Evolutionary conservation across 768 basidiomycete species (phyloP).

Genomic region (Kwoniella heveanensis): DNA sequence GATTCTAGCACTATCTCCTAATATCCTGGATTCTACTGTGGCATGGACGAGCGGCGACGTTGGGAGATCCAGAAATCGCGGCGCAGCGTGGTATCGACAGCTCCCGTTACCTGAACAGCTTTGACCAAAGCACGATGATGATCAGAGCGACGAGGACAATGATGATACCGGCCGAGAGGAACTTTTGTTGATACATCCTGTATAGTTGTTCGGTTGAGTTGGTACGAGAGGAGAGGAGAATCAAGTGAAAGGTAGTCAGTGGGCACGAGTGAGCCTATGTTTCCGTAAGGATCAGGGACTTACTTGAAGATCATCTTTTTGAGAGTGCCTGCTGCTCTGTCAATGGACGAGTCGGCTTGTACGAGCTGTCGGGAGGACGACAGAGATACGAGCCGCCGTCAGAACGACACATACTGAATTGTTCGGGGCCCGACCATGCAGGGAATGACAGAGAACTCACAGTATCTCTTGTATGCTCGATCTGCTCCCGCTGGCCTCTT

Average conservation of each 20-base stretch:
- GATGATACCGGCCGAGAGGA: slow-evolving; percentile 84
- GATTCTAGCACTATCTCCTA: too few species aligned
- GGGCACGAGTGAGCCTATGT: slow-evolving; percentile 13
- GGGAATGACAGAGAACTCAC: slow-evolving; percentile 59
- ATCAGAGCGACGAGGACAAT: slow-evolving; percentile 81
- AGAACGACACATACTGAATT: too few species aligned
- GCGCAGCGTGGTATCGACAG: not conserved
- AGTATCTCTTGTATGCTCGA: slow-evolving; percentile 87
- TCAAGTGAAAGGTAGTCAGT: slow-evolving; percentile 14
- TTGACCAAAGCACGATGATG: slow-evolving; percentile 51
- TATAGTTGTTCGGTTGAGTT: too few species aligned
- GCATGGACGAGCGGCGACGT: too few species aligned
- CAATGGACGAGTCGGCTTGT: slow-evolving; percentile 83
- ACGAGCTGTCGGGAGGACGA: slow-evolving; percentile 70
- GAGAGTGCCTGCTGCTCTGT: slow-evolving; percentile 84
- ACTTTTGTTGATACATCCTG: slow-evolving; percentile 97
- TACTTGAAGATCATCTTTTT: slow-evolving; percentile 96
- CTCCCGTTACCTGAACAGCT: slow-evolving; percentile 34
- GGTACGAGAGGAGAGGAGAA: too few species aligned
- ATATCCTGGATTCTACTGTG: too few species aligned
- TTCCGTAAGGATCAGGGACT: slow-evolving; percentile 47
- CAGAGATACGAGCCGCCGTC: too few species aligned
- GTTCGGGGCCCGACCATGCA: too few species aligned
- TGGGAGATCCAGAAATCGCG: too few species aligned
- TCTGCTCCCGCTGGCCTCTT: slow-evolving; percentile 85